phyloP scores from a whole-genome alignment of 2,329 filamentous ascomycete species.

The Cucurbitaria berberidis region DNA sequence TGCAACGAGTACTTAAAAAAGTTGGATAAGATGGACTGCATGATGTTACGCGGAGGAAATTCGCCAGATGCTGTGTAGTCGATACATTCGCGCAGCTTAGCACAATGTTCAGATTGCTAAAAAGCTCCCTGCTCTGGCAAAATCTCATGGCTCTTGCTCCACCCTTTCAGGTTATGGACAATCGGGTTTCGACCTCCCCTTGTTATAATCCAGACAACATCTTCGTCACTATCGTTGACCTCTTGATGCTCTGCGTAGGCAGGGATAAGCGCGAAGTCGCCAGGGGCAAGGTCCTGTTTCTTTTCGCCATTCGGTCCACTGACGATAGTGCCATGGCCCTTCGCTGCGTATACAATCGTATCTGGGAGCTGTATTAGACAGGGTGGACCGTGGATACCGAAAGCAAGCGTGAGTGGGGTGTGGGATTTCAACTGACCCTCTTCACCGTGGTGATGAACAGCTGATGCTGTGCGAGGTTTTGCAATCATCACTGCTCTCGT shows the following conservation, averaged over 20 bases:
- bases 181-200: constrained; percentile 66
- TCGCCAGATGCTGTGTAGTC: not conserved
- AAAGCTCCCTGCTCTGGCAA: constrained; percentile 8
- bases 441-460: constrained; percentile 72
- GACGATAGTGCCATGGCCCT: constrained; percentile 66
- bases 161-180: constrained; percentile 67
- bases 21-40: not conserved
- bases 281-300: constrained; percentile 63
- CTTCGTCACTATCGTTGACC: constrained; percentile 68
- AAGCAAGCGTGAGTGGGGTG: too few species aligned
- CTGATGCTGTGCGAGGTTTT: constrained; percentile 65
- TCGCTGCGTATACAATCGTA: constrained; percentile 70
- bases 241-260: constrained; percentile 74
- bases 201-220: constrained; percentile 70
- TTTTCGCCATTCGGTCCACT: constrained; percentile 61
- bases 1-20: not conserved
- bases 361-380: constrained; percentile 53
- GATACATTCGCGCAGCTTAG: not conserved
- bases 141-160: constrained; percentile 54
- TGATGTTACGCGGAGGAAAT: not conserved
- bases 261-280: constrained; percentile 74
- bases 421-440: constrained; percentile 65
- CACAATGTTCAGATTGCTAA: not conserved
- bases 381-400: too few species aligned
- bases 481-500: constrained; percentile 63